phyloP scores from a whole-genome alignment of 208 protist species.

The Leishmania mexicana region DNA sequence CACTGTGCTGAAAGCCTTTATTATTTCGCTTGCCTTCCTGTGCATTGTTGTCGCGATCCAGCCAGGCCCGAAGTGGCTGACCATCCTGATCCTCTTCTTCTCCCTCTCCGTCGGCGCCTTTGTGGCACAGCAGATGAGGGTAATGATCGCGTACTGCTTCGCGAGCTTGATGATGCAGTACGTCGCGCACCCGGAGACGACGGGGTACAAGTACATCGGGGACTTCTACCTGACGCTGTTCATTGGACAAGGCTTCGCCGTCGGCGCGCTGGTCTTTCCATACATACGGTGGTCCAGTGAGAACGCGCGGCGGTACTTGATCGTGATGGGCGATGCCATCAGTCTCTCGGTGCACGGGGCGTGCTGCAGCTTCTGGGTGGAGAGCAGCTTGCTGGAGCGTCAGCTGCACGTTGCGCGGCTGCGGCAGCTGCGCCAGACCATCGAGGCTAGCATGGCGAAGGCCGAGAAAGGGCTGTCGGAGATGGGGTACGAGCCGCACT shows the following conservation, averaged over 20 bases:
- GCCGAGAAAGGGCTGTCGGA: conserved; percentile 50
- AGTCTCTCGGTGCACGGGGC: conserved; percentile 78
- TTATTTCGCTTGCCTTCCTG: conserved; percentile 58
- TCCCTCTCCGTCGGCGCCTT: conserved; percentile 66
- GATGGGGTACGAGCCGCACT: conserved; percentile 85
- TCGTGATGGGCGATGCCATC: conserved; percentile 70
- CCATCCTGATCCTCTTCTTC: conserved; percentile 70
- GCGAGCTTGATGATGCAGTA: conserved; percentile 78
- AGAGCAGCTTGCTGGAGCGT: conserved; percentile 60
- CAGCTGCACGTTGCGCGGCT: conserved; percentile 77
- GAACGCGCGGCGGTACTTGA: conserved; percentile 68
- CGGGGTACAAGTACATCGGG: conserved; percentile 61
- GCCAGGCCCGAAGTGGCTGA: conserved; percentile 62
- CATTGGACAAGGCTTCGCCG: conserved; percentile 71
- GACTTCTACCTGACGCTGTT: conserved; percentile 80
- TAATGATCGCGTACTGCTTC: conserved; percentile 72
- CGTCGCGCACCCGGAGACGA: conserved; percentile 45
- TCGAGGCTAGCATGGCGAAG: conserved; percentile 53
- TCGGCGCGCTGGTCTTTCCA: conserved; percentile 78
- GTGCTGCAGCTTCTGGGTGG: conserved; percentile 79
- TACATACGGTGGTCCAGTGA: conserved; percentile 89
- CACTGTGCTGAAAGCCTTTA: conserved; percentile 75
- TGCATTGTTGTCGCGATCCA: conserved; percentile 61
- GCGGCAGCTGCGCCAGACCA: conserved; percentile 70
- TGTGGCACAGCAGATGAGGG: conserved; percentile 72